Conservation (phyloP, 2,329 filamentous ascomycete species). For the Mycogone perniciosa region DNA sequence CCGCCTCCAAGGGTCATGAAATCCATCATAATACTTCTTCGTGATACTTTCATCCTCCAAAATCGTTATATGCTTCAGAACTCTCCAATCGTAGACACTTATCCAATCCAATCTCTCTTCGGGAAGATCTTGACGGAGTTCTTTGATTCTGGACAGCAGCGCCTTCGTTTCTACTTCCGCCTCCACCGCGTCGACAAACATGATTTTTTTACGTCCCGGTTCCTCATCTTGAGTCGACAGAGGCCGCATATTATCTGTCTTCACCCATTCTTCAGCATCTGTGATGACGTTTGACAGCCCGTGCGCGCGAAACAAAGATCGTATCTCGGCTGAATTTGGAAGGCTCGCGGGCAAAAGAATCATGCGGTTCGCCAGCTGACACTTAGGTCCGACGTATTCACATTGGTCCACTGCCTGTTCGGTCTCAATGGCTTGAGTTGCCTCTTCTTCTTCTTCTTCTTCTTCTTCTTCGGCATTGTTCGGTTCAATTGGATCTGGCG, state of each 20-base stretch:
- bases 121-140: constrained; percentile 21
- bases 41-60: constrained; percentile 29
- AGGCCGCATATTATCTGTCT: constrained; percentile 10
- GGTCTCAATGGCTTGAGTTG: neutral
- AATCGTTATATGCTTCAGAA: constrained; percentile 35
- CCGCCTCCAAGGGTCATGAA: constrained; percentile 36
- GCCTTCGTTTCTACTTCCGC: constrained; percentile 24
- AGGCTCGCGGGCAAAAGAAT: constrained; percentile 40
- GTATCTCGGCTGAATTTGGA: constrained; percentile 29
- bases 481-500: neutral
- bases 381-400: constrained; percentile 26
- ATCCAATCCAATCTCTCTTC: constrained; percentile 31
- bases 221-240: neutral
- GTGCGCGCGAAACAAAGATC: constrained; percentile 36
- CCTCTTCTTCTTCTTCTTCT: neutral
- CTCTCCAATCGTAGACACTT: constrained; percentile 41
- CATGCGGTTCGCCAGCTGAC: constrained; percentile 30
- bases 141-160: constrained; percentile 30
- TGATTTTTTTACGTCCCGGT: constrained; percentile 21
- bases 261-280: constrained; percentile 31
- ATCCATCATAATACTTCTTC: constrained; percentile 29
- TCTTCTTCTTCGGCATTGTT: neutral
- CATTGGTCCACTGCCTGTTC: constrained; percentile 20
- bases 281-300: constrained; percentile 31
- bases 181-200: constrained; percentile 37